A percentile compares a stretch with the other conserved stretches of the same genome.
Evolutionary conservation across 768 basidiomycete genomes (phyloP).

Genomic region (Amanita phalloides): DNA sequence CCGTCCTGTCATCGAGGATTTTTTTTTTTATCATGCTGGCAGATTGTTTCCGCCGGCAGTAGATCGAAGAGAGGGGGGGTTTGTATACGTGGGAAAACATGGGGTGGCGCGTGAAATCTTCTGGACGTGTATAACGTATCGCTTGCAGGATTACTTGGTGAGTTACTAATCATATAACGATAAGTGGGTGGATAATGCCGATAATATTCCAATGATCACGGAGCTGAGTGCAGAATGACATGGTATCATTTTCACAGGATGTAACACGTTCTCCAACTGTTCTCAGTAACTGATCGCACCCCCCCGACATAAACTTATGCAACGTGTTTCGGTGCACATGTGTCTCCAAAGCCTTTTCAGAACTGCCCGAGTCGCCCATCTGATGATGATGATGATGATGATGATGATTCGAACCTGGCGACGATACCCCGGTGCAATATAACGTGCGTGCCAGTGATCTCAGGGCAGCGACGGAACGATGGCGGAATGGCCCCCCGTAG

Average conservation of each 20-base stretch:
- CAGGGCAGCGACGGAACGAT: not conserved
- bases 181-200: not conserved
- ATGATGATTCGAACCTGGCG: too few species aligned
- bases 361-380: too few species aligned
- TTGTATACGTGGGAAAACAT: too few species aligned
- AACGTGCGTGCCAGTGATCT: not conserved
- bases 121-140: too few species aligned
- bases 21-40: not conserved
- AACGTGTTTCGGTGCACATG: too few species aligned
- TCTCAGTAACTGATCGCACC: not conserved
- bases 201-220: not conserved
- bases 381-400: too few species aligned
- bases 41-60: not conserved
- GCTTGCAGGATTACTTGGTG: not conserved
- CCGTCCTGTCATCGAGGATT: not conserved
- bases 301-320: not conserved
- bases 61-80: not conserved
- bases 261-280: not conserved
- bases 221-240: not conserved
- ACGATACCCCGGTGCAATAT: not conserved
- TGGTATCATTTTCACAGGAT: not conserved
- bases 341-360: too few species aligned
- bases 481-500: too few species aligned
- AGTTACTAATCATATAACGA: not conserved
- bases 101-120: too few species aligned